A percentile compares a stretch with the other conserved stretches of the same genome.
phyloP scores from a whole-genome alignment of 2,329 filamentous ascomycete species.

The Fusarium staphyleae region DNA sequence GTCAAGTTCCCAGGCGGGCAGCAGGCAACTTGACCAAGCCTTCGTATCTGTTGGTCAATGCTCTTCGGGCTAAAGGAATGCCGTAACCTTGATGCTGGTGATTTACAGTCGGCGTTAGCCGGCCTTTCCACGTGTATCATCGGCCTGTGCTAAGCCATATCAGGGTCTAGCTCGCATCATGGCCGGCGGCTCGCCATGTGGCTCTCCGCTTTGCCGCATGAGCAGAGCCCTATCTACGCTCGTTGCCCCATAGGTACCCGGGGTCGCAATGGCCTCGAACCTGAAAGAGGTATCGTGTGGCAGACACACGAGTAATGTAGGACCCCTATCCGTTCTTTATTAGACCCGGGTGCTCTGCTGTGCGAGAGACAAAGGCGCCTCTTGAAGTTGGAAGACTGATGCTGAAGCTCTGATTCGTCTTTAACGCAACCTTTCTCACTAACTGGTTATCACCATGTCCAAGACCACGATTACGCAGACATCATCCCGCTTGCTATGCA shows the following conservation, averaged over 20 bases:
- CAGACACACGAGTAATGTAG: constrained; percentile 28
- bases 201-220: neutral
- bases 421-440: constrained; percentile 6
- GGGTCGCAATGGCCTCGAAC: neutral
- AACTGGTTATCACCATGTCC: constrained; percentile 11
- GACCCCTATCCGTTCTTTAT: constrained; percentile 30
- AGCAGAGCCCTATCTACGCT: neutral
- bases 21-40: too few relatives aligned
- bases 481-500: constrained; percentile 90
- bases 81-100: too few relatives aligned
- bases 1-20: too few relatives aligned
- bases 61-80: too few relatives aligned
- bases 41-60: too few relatives aligned
- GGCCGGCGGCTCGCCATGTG: neutral
- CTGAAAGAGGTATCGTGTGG: constrained; percentile 16
- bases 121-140: too few relatives aligned
- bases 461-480: constrained; percentile 65
- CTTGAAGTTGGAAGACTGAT: constrained; percentile 8
- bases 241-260: neutral
- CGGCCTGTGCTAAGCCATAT: too few relatives aligned
- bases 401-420: constrained; percentile 15
- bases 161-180: neutral
- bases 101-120: too few relatives aligned
- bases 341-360: constrained; percentile 9
- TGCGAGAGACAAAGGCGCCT: neutral